These are phyloP conservation scores for Arachnopeziza araneosa DNA, from an alignment of 2,329 filamentous ascomycete species.

Conservation along the genomic window DNA sequence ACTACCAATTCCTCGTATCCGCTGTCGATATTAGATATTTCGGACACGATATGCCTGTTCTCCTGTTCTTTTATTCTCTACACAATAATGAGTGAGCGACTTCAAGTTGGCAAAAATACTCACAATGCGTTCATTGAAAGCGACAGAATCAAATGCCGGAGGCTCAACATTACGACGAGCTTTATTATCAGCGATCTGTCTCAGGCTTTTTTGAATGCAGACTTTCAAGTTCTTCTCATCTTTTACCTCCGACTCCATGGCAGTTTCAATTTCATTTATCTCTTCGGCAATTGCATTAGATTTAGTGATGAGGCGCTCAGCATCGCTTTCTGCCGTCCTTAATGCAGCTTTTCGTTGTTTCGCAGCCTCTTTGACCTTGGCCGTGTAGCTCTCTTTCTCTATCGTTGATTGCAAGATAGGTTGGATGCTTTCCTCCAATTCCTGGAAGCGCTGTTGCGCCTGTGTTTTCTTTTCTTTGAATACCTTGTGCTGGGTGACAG, in stretches of 20 bases:
- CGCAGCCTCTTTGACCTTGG: conserved; percentile 50
- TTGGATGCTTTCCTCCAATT: conserved; percentile 54
- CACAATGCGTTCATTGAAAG: conserved; percentile 70
- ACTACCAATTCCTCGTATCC: conserved; percentile 26
- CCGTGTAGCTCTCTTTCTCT: conserved; percentile 62
- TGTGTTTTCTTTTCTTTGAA: conserved; percentile 50
- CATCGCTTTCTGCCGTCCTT: conserved; percentile 46
- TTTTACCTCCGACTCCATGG: conserved; percentile 47
- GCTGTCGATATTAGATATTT: conserved; percentile 29
- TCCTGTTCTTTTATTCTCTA: conserved; percentile 55
- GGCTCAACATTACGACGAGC: conserved; percentile 57
- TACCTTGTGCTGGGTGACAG: conserved; percentile 41
- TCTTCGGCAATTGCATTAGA: conserved; percentile 39
- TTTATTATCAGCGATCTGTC: conserved; percentile 57
- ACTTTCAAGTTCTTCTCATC: conserved; percentile 43
- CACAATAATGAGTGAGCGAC: conserved; percentile 2
- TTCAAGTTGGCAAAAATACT: conserved; percentile 30
- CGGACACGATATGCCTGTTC: conserved; percentile 44
- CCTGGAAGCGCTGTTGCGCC: conserved; percentile 51
- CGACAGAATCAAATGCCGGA: conserved; percentile 60
- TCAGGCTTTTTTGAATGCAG: conserved; percentile 45
- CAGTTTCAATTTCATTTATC: conserved; percentile 35
- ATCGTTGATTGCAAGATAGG: conserved; percentile 67
- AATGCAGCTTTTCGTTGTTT: conserved; percentile 49
- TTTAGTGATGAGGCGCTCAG: conserved; percentile 38